Evolutionary conservation across 495 filamentous ascomycete genomes (phyloP).

Genomic region (Neurospora hispaniola): DNA sequence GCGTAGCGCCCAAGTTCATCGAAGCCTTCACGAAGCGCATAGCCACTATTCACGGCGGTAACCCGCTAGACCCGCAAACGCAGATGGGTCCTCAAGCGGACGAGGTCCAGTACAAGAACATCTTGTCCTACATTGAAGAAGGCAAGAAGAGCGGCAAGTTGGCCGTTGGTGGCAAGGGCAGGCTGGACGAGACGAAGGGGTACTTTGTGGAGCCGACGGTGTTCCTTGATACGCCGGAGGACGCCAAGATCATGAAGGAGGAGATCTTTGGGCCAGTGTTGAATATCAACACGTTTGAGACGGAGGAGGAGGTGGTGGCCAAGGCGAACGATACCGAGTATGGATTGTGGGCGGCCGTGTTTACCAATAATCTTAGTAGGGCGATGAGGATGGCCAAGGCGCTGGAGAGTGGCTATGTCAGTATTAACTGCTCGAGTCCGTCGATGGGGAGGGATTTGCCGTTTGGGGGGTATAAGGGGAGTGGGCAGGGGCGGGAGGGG

Average conservation of each 20-base stretch:
- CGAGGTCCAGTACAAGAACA: constrained; percentile 26
- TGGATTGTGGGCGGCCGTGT: constrained; percentile 66
- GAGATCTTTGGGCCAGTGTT: constrained; percentile 58
- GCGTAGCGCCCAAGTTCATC: constrained; percentile 49
- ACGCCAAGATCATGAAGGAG: constrained; percentile 48
- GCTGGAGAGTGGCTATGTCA: constrained; percentile 52
- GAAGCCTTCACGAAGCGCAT: constrained; percentile 47
- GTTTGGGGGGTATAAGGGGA: constrained; percentile 34
- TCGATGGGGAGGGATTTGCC: constrained; percentile 27
- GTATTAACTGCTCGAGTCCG: constrained; percentile 33
- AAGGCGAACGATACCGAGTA: constrained; percentile 66
- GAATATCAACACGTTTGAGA: constrained; percentile 56
- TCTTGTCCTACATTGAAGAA: constrained; percentile 25
- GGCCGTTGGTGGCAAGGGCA: constrained; percentile 17
- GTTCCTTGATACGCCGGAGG: constrained; percentile 57
- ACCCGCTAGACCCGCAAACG: constrained; percentile 48
- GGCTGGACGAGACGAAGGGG: constrained; percentile 15
- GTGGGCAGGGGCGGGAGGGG: constrained; percentile 31
- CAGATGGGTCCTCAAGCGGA: constrained; percentile 53
- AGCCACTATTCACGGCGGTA: constrained; percentile 46
- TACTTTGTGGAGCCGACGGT: constrained; percentile 58
- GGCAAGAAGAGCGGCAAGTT: constrained; percentile 24
- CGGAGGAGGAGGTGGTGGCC: constrained; percentile 49
- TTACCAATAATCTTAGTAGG: constrained; percentile 56
- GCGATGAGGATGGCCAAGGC: constrained; percentile 57